Percentiles rank a stretch among this genome's conserved stretches.
Evolutionary conservation across 495 filamentous ascomycete species (phyloP).

Genomic region (Aspergillus funiculosus): DNA sequence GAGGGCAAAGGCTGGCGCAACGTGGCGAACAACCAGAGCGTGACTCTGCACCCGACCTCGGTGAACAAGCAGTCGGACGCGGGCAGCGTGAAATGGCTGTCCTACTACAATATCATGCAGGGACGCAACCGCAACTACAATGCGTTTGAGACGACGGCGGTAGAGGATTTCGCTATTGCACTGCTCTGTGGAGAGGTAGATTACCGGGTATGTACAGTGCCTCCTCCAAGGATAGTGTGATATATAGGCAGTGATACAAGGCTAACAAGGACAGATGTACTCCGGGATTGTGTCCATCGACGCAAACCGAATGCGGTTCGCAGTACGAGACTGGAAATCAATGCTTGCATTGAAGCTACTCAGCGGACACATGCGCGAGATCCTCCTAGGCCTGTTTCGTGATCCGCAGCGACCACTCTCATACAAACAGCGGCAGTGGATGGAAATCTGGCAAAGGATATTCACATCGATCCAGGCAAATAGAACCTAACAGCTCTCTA

Average conservation of each 20-base stretch:
- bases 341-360: conserved; percentile 80
- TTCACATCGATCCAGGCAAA: conserved; percentile 13
- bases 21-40: conserved; percentile 80
- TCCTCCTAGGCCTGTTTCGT: conserved; percentile 64
- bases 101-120: conserved; percentile 96
- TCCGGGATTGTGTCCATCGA: conserved; percentile 81
- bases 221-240: too few species aligned
- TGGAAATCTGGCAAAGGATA: conserved; percentile 58
- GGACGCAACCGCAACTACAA: conserved; percentile 72
- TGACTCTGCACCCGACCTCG: conserved; percentile 76
- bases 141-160: conserved; percentile 81
- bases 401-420: conserved; percentile 62
- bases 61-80: conserved; percentile 69
- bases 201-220: conserved; percentile 54
- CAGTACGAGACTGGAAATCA: conserved; percentile 82
- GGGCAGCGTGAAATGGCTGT: conserved; percentile 63
- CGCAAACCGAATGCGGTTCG: conserved; percentile 80
- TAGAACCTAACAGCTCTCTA: neutral
- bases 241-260: too few species aligned
- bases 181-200: conserved; percentile 82
- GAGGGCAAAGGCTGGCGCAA: conserved; percentile 91
- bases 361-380: conserved; percentile 59
- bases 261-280: conserved; percentile 60
- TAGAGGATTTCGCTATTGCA: conserved; percentile 73
- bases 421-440: conserved; percentile 65